These are phyloP conservation scores for Cryptomeria japonica DNA, from an alignment of 75 land plant species.

Conservation along the genomic window DNA sequence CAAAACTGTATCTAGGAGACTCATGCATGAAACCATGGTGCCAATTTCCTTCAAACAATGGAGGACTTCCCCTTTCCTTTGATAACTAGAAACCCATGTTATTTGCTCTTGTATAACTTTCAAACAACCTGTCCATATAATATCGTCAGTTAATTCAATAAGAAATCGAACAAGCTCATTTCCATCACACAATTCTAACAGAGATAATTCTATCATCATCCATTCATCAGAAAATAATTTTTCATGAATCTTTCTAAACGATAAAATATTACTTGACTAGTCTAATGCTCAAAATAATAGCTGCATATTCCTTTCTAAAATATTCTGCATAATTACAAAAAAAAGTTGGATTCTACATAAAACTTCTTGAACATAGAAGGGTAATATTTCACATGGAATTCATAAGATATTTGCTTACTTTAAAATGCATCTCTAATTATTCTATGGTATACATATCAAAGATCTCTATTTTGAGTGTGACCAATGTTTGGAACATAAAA, in stretches of 20 bases:
- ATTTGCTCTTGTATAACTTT: constrained; percentile 72
- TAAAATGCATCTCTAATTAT: background rate
- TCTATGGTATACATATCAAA: background rate
- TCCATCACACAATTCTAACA: background rate
- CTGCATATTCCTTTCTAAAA: background rate
- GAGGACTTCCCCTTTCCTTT: constrained; percentile 70
- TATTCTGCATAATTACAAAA: background rate
- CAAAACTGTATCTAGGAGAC: constrained; percentile 88
- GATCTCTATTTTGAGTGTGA: background rate
- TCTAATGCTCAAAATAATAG: background rate
- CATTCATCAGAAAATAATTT: background rate
- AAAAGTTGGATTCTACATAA: background rate
- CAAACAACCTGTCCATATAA: constrained; percentile 54
- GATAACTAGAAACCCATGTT: constrained; percentile 74
- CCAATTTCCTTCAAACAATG: constrained; percentile 90
- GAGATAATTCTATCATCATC: background rate
- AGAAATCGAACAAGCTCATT: background rate
- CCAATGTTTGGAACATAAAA: background rate
- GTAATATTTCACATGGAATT: background rate
- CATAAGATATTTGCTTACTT: background rate
- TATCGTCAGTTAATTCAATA: background rate
- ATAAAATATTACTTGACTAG: background rate
- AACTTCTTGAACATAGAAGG: background rate
- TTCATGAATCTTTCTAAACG: background rate
- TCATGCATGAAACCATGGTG: constrained; percentile 71